Percentiles rank a stretch among this genome's conserved stretches.
Evolutionary conservation across 371 early-diverging fungal genomes (phyloP).

Genomic region (Rhizopus delemar): DNA sequence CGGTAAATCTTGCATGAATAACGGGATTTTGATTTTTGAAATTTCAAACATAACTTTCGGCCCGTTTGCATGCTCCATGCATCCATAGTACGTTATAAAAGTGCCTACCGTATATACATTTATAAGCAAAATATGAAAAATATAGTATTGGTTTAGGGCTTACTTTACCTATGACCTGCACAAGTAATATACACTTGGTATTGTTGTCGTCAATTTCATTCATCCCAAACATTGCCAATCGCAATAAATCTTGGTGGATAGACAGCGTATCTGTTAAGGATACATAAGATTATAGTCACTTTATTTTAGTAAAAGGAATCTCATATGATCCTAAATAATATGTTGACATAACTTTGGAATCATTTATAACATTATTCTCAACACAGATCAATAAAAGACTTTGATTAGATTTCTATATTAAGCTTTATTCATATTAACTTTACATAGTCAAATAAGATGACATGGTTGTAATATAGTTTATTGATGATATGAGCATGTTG

Average conservation of each 20-base stretch:
- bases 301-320: no score
- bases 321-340: no score
- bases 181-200: constrained; percentile 19
- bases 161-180: constrained; percentile 21
- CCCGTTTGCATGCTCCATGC: constrained; percentile 6
- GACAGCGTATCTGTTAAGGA: constrained; percentile 5
- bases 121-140: constrained; percentile 12
- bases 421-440: no score
- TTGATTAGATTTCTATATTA: no score
- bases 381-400: no score
- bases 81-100: not conserved
- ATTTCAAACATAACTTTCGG: constrained; percentile 15
- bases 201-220: constrained; percentile 13
- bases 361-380: no score
- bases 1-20: no score
- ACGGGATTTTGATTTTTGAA: constrained; percentile 15
- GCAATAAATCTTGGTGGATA: constrained; percentile 10
- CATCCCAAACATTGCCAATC: constrained; percentile 14
- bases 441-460: no score
- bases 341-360: no score
- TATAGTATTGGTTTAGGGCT: constrained; percentile 1
- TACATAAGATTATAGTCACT: no score
- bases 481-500: no score
- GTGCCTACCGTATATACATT: not conserved
- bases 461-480: no score